phyloP scores from a whole-genome alignment of 306 rosid genomes.

The Malus orientalis region DNA sequence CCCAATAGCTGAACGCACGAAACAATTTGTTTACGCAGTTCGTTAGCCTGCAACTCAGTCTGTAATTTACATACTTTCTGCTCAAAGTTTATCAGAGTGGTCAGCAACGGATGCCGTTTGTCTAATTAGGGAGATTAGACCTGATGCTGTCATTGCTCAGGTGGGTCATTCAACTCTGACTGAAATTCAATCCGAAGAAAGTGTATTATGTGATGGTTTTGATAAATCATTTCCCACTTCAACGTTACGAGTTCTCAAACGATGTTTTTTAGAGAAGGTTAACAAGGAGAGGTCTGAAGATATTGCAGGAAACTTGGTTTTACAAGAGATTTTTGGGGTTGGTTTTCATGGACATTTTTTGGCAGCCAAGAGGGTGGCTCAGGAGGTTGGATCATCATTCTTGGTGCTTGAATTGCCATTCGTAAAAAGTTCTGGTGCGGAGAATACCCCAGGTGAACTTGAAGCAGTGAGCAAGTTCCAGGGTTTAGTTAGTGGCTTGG shows the following conservation, averaged over 20 bases:
- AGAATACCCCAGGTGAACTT: slow-evolving; percentile 20
- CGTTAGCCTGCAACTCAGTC: slow-evolving; percentile 49
- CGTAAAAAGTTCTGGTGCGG: slow-evolving; percentile 18
- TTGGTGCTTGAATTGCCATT: slow-evolving; percentile 45
- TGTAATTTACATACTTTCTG: slow-evolving; percentile 55
- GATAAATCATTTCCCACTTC: slow-evolving; percentile 50
- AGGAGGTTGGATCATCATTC: slow-evolving; percentile 53
- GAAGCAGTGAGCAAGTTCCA: slow-evolving; percentile 27
- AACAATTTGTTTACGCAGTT: slow-evolving; percentile 59
- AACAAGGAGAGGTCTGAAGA: slow-evolving; percentile 54
- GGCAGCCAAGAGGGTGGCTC: slow-evolving; percentile 60
- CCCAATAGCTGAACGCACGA: slow-evolving; percentile 44
- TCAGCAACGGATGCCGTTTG: slow-evolving; percentile 48
- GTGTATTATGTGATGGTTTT: slow-evolving; percentile 14
- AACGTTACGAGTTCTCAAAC: slow-evolving; percentile 48
- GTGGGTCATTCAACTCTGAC: slow-evolving; percentile 26
- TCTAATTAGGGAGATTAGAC: slow-evolving; percentile 49
- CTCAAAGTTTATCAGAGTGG: slow-evolving; percentile 55
- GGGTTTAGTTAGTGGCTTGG: slow-evolving; percentile 44
- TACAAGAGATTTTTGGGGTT: slow-evolving; percentile 63
- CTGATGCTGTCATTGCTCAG: slow-evolving; percentile 71
- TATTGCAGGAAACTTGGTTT: slow-evolving; percentile 48
- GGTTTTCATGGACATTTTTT: slow-evolving; percentile 60
- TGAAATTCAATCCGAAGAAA: slow-evolving; percentile 27
- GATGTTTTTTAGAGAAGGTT: slow-evolving; percentile 57